Conservation (phyloP, 208 protist species). For the Crithidia mellificae region DNA sequence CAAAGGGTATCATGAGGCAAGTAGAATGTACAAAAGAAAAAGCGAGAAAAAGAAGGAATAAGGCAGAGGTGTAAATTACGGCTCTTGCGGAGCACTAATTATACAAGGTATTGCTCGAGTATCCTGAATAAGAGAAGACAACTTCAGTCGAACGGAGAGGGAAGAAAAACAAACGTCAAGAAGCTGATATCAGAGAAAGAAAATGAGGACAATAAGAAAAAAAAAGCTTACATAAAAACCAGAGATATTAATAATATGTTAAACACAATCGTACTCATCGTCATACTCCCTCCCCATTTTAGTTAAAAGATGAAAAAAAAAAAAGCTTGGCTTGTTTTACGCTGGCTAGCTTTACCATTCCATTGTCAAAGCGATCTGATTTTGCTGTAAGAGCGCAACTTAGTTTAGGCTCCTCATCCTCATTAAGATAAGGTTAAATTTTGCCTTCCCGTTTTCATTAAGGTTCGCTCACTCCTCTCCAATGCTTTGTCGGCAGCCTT, state of each 20-base stretch:
- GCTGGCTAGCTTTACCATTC: neutral
- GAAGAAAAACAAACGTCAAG: too few species aligned
- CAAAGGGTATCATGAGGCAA: neutral
- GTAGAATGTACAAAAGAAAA: neutral
- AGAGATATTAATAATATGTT: neutral
- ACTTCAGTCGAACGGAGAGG: too few species aligned
- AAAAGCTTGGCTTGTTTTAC: neutral
- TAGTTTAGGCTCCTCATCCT: too few species aligned
- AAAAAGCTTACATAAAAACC: neutral
- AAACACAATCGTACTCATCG: neutral
- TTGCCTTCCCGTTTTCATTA: constrained; percentile 16
- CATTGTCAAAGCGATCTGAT: neutral
- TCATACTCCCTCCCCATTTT: neutral
- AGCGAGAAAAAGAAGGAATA: too few species aligned
- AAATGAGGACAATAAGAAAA: neutral
- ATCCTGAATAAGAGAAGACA: too few species aligned
- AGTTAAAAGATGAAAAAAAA: neutral
- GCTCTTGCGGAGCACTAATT: too few species aligned
- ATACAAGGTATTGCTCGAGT: too few species aligned
- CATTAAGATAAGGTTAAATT: constrained; percentile 22
- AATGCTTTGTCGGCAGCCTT: neutral
- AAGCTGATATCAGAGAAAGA: neutral
- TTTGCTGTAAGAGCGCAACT: too few species aligned
- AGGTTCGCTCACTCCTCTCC: neutral
- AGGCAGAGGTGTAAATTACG: too few species aligned